Evolutionary conservation across 305 asterid species (phyloP).

Genomic region (Fraxinus nigra): DNA sequence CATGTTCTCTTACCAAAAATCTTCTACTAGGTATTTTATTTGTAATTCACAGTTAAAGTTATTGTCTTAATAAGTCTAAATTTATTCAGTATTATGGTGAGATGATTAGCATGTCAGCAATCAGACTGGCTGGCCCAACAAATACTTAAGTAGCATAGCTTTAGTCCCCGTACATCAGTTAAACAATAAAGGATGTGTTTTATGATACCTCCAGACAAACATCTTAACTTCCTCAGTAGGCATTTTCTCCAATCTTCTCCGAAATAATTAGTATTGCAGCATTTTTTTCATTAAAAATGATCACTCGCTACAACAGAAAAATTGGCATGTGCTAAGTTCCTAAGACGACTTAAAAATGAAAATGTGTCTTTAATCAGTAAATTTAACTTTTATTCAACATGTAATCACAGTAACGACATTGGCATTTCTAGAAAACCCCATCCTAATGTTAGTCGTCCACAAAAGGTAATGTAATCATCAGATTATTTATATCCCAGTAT

Average conservation of each 20-base stretch:
- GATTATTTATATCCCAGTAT: background rate
- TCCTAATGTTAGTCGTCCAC: conserved; percentile 5
- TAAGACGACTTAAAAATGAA: background rate
- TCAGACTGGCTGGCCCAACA: conserved; percentile 2
- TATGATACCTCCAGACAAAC: conserved; percentile 10
- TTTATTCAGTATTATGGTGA: background rate
- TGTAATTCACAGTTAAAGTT: conserved; percentile 6
- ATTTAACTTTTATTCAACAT: background rate
- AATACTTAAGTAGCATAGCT: conserved; percentile 4
- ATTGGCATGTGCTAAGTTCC: background rate
- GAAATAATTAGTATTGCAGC: background rate
- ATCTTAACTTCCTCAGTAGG: conserved; percentile 10
- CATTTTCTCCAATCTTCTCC: conserved; percentile 8
- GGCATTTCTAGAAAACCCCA: background rate
- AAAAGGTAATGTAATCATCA: conserved; percentile 1
- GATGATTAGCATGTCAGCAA: conserved; percentile 13
- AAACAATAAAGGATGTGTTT: conserved; percentile 8
- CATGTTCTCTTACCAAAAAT: conserved; percentile 8
- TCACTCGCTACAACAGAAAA: background rate
- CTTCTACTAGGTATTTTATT: background rate
- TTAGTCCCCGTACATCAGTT: background rate
- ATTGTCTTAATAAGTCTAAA: conserved; percentile 14
- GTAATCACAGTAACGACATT: conserved; percentile 1
- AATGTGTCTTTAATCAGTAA: conserved; percentile 4
- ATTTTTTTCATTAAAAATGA: background rate